A percentile compares a stretch with the other conserved stretches of the same genome.
phyloP scores from a whole-genome alignment of 1,139 yeast species.

The Debaryomyces psychrophilus region DNA sequence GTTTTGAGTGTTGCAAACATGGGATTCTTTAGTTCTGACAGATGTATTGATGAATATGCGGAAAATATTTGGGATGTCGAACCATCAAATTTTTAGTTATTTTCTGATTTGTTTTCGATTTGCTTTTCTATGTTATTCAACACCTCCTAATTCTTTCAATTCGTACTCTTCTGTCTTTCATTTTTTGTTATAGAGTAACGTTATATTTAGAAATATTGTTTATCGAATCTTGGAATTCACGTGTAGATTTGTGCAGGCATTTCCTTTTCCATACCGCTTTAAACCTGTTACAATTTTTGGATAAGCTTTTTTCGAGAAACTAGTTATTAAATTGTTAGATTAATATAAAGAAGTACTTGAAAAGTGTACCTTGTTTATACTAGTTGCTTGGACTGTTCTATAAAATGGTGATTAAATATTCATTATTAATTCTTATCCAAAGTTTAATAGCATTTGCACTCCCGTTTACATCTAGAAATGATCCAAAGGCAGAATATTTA shows the following conservation, averaged over 20 bases:
- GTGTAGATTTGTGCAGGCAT: slow-evolving; percentile 5
- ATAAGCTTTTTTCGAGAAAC: not conserved
- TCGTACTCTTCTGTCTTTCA: not conserved
- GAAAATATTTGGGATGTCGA: slow-evolving; percentile 92
- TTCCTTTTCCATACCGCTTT: not conserved
- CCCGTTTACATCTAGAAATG: slow-evolving; percentile 25
- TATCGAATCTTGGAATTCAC: not conserved
- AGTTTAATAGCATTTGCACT: slow-evolving; percentile 18
- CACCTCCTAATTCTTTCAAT: not conserved
- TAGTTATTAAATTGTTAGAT: not conserved
- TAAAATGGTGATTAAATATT: slow-evolving; percentile 10
- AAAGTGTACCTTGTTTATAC: not conserved
- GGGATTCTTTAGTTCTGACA: slow-evolving; percentile 91
- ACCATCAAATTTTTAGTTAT: slow-evolving; percentile 45
- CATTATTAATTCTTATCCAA: slow-evolving; percentile 10
- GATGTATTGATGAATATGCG: slow-evolving; percentile 92
- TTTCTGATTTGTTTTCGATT: no score
- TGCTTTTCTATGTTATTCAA: no score
- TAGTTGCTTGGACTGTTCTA: not conserved
- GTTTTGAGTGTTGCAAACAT: slow-evolving; percentile 85
- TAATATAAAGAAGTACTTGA: not conserved
- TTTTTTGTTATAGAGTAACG: not conserved
- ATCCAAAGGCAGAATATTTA: slow-evolving; percentile 29
- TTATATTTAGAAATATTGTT: not conserved
- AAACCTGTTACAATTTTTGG: not conserved